Evolutionary conservation across 2,329 filamentous ascomycete genomes (phyloP).

Genomic region (Aspergillus brasiliensis): DNA sequence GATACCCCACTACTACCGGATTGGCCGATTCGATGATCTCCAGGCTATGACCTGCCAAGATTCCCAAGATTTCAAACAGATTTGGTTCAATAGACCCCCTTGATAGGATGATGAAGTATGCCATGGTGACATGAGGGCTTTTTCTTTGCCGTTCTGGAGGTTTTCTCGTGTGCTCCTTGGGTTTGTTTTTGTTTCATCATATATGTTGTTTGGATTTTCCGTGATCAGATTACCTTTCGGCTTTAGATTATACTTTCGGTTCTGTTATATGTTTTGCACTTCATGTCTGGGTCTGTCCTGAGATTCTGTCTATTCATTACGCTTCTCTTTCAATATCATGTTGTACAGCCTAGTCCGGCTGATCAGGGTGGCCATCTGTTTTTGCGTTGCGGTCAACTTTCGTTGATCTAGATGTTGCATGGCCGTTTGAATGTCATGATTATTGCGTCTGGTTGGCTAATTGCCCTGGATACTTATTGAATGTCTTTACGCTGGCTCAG

Average conservation of each 20-base stretch:
- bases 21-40: constrained; percentile 4
- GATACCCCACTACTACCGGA: constrained; percentile 2
- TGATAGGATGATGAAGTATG: not conserved
- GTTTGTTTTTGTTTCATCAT: constrained; percentile 3
- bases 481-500: not conserved
- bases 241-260: not conserved
- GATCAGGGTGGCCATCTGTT: not conserved
- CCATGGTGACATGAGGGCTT: not conserved
- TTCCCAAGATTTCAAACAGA: not conserved
- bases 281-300: not conserved
- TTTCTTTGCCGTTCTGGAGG: not conserved
- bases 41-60: not conserved
- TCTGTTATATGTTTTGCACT: not conserved
- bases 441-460: not conserved
- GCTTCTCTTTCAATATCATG: too few species aligned
- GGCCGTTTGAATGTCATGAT: not conserved
- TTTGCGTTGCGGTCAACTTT: constrained; percentile 2
- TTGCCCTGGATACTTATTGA: not conserved
- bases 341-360: constrained; percentile 11
- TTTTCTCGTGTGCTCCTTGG: not conserved
- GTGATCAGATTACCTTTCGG: not conserved
- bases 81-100: not conserved
- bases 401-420: not conserved
- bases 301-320: constrained; percentile 2
- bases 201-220: not conserved